These are phyloP conservation scores for Chlorella sp. DNA, from an alignment of 139 green algal species.

Conservation along the genomic window DNA sequence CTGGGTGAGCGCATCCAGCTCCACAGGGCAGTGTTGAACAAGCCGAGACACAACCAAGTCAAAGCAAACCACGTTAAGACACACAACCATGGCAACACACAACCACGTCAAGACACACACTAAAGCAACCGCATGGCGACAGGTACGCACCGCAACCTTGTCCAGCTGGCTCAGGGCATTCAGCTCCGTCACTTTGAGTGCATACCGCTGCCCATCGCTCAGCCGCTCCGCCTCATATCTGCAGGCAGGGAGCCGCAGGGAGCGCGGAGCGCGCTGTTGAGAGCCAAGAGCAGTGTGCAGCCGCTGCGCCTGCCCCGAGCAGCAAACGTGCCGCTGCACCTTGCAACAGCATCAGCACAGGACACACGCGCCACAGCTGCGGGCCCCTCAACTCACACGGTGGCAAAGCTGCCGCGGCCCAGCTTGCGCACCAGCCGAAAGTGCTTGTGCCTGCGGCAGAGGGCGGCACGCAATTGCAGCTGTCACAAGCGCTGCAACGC, in stretches of 20 bases:
- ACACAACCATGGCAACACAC: too few species aligned
- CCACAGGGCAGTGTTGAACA: too few species aligned
- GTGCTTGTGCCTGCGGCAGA: slow-evolving; percentile 1
- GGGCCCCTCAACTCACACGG: slow-evolving; percentile 17
- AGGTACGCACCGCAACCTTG: slow-evolving; percentile 46
- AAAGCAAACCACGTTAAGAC: too few species aligned
- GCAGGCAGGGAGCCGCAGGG: background rate
- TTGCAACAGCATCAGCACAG: background rate
- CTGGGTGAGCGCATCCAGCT: too few species aligned
- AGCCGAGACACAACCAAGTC: too few species aligned
- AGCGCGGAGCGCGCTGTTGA: background rate
- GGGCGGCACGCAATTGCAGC: too few species aligned
- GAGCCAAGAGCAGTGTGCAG: background rate
- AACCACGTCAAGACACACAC: too few species aligned
- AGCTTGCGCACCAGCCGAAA: background rate
- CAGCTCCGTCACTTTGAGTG: slow-evolving; percentile 55
- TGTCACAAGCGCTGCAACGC: too few species aligned
- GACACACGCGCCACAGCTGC: background rate
- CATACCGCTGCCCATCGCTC: slow-evolving; percentile 12
- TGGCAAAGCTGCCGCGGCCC: background rate
- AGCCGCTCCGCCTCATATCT: slow-evolving; percentile 18
- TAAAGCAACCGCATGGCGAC: too few species aligned
- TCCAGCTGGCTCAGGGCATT: slow-evolving; percentile 66
- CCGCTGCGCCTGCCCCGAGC: too few species aligned
- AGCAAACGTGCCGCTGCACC: too few species aligned